These are phyloP conservation scores for Hyaloperonospora arabidopsidis DNA, from an alignment of 352 stramenopile species.

Conservation along the genomic window DNA sequence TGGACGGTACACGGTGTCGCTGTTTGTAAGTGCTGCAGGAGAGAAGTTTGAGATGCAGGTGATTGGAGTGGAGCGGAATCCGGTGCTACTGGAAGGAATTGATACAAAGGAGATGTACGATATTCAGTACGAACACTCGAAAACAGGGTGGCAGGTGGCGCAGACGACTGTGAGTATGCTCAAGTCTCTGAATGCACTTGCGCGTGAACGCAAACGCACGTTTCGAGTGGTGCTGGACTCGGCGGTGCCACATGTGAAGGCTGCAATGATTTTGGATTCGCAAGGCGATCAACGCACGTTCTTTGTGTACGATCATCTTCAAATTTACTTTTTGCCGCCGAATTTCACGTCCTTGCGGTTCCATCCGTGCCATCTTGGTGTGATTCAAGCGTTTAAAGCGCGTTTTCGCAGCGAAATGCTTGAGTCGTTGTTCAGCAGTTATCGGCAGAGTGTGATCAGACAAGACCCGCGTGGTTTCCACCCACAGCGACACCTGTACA, in stretches of 20 bases:
- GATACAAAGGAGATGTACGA: conserved; percentile 54
- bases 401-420: conserved; percentile 72
- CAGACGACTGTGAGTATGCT: conserved; percentile 75
- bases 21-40: conserved; percentile 70
- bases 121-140: conserved; percentile 76
- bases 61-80: conserved; percentile 56
- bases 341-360: conserved; percentile 71
- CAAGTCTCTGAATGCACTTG: conserved; percentile 67
- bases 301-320: conserved; percentile 76
- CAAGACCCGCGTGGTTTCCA: conserved; percentile 49
- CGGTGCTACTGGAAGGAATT: conserved; percentile 50
- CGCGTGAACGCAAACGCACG: conserved; percentile 60
- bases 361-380: conserved; percentile 63
- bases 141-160: conserved; percentile 72
- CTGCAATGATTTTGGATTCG: conserved; percentile 79
- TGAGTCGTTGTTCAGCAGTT: conserved; percentile 65
- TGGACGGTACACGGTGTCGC: conserved; percentile 58
- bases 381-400: conserved; percentile 77
- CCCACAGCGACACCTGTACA: conserved; percentile 45
- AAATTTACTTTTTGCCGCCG: conserved; percentile 74
- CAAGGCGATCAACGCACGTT: conserved; percentile 82
- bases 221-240: conserved; percentile 79
- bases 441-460: conserved; percentile 40
- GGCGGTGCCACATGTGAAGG: conserved; percentile 77
- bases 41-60: conserved; percentile 81